Evolutionary conservation across 176 grass and related monocot species (phyloP), one percentile per base, ranked within the genome.

Genomic region (barley (Hordeum vulgare)): DNA sequence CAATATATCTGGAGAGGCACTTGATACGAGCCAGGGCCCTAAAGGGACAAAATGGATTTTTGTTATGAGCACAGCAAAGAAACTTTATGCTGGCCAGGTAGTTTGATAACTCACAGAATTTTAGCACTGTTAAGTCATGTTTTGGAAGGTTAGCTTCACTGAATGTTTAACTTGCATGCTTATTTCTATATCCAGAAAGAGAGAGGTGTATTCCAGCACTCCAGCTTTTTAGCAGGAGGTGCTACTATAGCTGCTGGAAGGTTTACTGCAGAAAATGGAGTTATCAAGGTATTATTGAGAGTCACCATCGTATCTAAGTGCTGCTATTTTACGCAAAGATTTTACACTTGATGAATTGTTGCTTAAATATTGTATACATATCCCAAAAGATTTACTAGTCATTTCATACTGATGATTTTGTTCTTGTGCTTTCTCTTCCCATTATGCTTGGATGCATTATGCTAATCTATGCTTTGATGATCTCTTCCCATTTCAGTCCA

Each of bases 181-280:
- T 33, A 64, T 35, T 88, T 91, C 9, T 44, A 5, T 70, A 54
- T 74, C 39, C 58, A 98, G 96, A 98, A 98, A 90, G 83, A 84
- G 86, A 98, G 79, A 90, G 96, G 96, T 51, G 76, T 90, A 25
- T 98, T 98, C 70, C 96, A 98, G 80, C 96, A 98, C 75, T 98
- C 96, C 1, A 98, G 96, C 69, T 98, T 98, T 86, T 80, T 98
- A 85, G 96, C 96, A 61, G 93, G 96, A 85, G 96, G 96, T 77
- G 64, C 89, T 64, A 96, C 93, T 53, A 83, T 91, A 79, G 89
- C 96, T 78, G 96, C 96, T 85, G 96, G 96, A 66, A 93, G 89
- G 73, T 90, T 98, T 40, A 93, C 77, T 47, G 93, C 83, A 39
- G 74, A 86, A 90, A 83, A 90, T 87, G 96, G 96, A 71, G 29